Conservation (phyloP, 495 filamentous ascomycete species). For the Viridothelium virens region DNA sequence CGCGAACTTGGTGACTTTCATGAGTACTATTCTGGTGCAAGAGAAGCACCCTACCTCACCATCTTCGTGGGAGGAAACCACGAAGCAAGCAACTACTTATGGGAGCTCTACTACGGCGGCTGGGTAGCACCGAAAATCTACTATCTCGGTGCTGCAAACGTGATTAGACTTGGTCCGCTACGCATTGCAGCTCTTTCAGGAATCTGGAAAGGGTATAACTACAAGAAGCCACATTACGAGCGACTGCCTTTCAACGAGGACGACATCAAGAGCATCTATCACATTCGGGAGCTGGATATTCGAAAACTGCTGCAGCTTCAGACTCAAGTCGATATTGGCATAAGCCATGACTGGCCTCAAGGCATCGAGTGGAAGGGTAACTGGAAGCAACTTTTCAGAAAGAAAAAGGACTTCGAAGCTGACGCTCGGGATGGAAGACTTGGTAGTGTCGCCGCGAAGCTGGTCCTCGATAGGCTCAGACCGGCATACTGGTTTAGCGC, state of each 20-base stretch:
- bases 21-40: conserved; percentile 76
- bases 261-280: conserved; percentile 74
- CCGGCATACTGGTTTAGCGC: conserved; percentile 91
- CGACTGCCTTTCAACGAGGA: conserved; percentile 70
- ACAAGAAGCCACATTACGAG: conserved; percentile 71
- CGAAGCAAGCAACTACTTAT: conserved; percentile 78
- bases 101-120: conserved; percentile 89
- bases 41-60: conserved; percentile 75
- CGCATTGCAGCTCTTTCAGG: conserved; percentile 87
- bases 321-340: conserved; percentile 75
- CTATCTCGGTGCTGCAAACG: conserved; percentile 86
- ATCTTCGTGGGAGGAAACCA: conserved; percentile 93
- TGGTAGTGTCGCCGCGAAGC: conserved; percentile 67
- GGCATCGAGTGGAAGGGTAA: conserved; percentile 71
- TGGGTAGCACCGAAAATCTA: conserved; percentile 98
- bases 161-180: conserved; percentile 70
- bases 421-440: conserved; percentile 67
- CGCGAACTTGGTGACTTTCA: conserved; percentile 81
- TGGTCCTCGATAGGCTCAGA: conserved; percentile 70
- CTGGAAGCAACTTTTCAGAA: conserved; percentile 49
- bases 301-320: conserved; percentile 80
- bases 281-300: conserved; percentile 81
- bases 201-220: conserved; percentile 86
- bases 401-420: conserved; percentile 61
- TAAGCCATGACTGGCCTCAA: conserved; percentile 93